These are phyloP conservation scores for Sclerotinia spermophila DNA, from an alignment of 2,329 filamentous ascomycete species.

Conservation along the genomic window DNA sequence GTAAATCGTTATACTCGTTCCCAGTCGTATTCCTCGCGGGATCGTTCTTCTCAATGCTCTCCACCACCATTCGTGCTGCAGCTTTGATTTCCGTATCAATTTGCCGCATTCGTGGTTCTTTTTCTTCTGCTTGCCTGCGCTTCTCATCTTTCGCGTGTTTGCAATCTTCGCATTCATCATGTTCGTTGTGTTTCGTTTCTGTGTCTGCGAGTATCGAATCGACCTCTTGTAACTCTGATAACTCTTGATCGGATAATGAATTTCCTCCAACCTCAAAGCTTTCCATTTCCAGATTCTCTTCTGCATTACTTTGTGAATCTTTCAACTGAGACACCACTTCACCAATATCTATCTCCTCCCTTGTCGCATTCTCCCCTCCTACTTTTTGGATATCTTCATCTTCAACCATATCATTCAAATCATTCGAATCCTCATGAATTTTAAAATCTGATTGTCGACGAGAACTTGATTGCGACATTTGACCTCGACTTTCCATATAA, in stretches of 20 bases:
- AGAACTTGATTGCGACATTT: slow-evolving; percentile 29
- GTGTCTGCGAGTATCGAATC: slow-evolving; percentile 21
- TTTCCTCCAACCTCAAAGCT: neutral
- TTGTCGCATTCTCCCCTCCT: slow-evolving; percentile 26
- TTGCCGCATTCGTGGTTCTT: slow-evolving; percentile 30
- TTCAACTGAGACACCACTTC: slow-evolving; percentile 10
- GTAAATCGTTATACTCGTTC: slow-evolving; percentile 34
- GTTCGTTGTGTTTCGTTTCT: slow-evolving; percentile 14
- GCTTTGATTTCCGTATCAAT: slow-evolving; percentile 53
- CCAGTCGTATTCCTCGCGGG: slow-evolving; percentile 16
- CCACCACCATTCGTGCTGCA: slow-evolving; percentile 50
- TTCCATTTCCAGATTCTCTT: neutral
- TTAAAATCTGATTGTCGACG: slow-evolving; percentile 27
- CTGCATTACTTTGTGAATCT: slow-evolving; percentile 2
- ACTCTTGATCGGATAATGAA: slow-evolving; percentile 1
- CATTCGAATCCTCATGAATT: slow-evolving; percentile 35
- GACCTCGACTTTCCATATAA: neutral
- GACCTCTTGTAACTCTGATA: neutral
- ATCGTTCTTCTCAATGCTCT: slow-evolving; percentile 44
- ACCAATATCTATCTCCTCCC: neutral
- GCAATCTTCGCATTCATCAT: slow-evolving; percentile 18
- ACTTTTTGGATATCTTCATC: slow-evolving; percentile 19
- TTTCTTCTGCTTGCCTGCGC: slow-evolving; percentile 18
- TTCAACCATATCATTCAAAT: slow-evolving; percentile 25
- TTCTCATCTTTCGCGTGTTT: slow-evolving; percentile 25